Base-by-base conservation (phyloP, 805 yeast species). In the Kuraishia molischiana region DNA sequence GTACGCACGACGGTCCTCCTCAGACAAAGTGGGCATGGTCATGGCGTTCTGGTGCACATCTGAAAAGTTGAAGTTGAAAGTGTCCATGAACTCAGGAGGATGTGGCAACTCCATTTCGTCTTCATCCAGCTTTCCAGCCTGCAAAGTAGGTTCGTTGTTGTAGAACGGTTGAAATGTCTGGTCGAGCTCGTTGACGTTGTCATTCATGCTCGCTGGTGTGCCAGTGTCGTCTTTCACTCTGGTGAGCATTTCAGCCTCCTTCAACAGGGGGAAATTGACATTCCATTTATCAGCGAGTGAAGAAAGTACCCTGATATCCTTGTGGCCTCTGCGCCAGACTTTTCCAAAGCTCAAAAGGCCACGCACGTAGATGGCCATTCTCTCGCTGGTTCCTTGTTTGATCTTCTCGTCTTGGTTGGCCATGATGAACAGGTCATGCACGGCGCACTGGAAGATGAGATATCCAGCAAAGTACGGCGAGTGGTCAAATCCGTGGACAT, bases 401-500 rank as follows among this genome's bases (percentile, higher is more conserved):
- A 50, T n/a, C 1, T 44, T 20, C 3, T 41, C 44, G 32, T 51
- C 50, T 18, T 52, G 51, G 37, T 45, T 49, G 5, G 61, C 49
- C 6, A 56, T 37, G 4, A 57, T 32, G 26, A 59, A 59, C 19
- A 59, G 33, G 22, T 59, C 62, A 49, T 56, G 54, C 32, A 56
- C 49, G 2, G 62, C 56, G 41, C 54, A 49, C 15, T 58, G 58
- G 26, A 59, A 42, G 8, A 58, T 44, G 35, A 58, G 37, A 30
- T 59, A 59, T 10, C 60, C 56, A 2, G 52, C 49, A 39, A 58
- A 59, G 34, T 59, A 54, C 1, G 64, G 62, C 1, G 54, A 44
- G 5, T 32, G 31, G 20, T 43, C 37, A 36, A 48, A 52, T 1
- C 46, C 43, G 34, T 41, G 37, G 17, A 42, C 19, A n/a, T 41